Evolutionary conservation across 164 flowering plant genomes (phyloP), one percentile per base, ranked within the genome.

Genomic region (Macadamia integrifolia): DNA sequence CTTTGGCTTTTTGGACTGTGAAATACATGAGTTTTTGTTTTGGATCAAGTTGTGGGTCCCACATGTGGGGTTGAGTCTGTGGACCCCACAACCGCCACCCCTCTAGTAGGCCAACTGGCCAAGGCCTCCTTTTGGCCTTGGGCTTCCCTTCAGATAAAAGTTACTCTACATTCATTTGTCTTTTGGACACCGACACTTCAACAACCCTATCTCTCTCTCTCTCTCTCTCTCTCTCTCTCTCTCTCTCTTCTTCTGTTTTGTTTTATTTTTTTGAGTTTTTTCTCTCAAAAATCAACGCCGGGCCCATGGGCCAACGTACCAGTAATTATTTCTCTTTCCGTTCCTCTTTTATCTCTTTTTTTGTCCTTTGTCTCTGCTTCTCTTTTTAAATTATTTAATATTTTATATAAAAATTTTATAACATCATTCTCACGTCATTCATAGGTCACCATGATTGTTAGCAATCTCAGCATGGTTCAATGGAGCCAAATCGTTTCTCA

Each of bases 381-480:
- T 49, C 65, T 12, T 2, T 55, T 61, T 50, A 1, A 3, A 9
- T 49, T 49, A 3, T 49, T 3, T 49, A 10, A 10, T 49, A 4
- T 49, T 49, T 49, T 49, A 49, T 3, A 49, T 49, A 10, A 49
- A 49, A 9, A 23, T 13, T 40, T 62, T 56, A 11, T 46, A 58
- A 35, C 71, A 75, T 80, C 80, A 80, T 31, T 17, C 48, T 31
- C 13, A 58, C 66, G 67, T 77, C 80, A 73, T 15, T 10, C 53
- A 49, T 49, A 49, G 3, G 40, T 35, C 40, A 35, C 40, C 40
- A 35, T 35, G 3, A 35, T 35, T 5, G 3, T 35, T 35, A 23
- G 23, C 23, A 23, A 23, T 23, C 0, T 23, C 23, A 23, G 23
- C 23, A 23, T 35, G 40, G 40, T 2, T 35, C 3, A 35, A 35